A percentile compares a stretch with the other conserved stretches of the same genome.
Evolutionary conservation across 805 yeast species (phyloP).

Genomic region (Groenewaldozyma salmanticensis): DNA sequence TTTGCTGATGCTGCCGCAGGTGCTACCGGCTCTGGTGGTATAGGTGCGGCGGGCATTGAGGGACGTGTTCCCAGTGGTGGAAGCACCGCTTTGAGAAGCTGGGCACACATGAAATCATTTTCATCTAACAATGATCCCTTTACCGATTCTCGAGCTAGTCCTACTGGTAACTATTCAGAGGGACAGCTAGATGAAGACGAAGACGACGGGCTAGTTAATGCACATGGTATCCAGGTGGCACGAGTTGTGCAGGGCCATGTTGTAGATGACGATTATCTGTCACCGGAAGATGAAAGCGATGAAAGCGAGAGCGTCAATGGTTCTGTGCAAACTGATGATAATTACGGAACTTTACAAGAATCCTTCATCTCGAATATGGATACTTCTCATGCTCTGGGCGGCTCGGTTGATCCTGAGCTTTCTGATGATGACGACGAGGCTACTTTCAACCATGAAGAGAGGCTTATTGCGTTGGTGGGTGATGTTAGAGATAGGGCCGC

Average conservation of each 20-base stretch:
- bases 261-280: conserved; percentile 69
- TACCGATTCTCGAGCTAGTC: not conserved
- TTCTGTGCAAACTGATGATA: no score
- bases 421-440: conserved; percentile 85
- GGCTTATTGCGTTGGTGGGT: conserved; percentile 91
- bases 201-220: conserved; percentile 16
- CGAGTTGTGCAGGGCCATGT: conserved; percentile 96
- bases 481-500: conserved; percentile 90
- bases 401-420: conserved; percentile 60
- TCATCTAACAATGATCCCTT: not conserved
- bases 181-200: conserved; percentile 18
- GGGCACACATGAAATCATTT: not conserved
- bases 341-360: conserved; percentile 3
- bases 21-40: not conserved
- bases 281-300: conserved; percentile 25
- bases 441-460: conserved; percentile 61
- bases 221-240: conserved; percentile 69
- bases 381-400: conserved; percentile 57
- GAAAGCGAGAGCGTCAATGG: conserved; percentile 24
- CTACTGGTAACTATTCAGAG: no score
- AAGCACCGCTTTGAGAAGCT: not conserved
- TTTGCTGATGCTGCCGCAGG: not conserved
- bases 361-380: conserved; percentile 14
- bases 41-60: no score
- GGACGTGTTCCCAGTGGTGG: no score